A percentile compares a stretch with the other conserved stretches of the same genome.
These are phyloP conservation scores for Starmerella etchellsii DNA, from an alignment of 805 yeast species.

Conservation along the genomic window DNA sequence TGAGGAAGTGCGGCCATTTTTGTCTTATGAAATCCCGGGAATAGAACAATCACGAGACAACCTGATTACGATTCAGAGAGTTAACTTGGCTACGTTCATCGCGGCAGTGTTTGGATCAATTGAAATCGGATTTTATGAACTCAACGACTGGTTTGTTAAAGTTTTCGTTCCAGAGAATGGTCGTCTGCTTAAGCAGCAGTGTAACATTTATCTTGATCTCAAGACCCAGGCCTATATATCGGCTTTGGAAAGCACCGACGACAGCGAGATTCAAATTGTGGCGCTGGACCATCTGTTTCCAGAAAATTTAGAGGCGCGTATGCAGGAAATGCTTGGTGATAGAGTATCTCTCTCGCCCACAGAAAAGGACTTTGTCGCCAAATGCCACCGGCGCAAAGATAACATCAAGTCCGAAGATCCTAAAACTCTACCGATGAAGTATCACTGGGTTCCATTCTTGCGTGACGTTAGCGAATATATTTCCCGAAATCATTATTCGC, in stretches of 20 bases:
- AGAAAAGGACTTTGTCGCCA: constrained; percentile 63
- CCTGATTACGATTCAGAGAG: constrained; percentile 59
- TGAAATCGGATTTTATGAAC: constrained; percentile 74
- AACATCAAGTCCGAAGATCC: constrained; percentile 36
- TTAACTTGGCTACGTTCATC: constrained; percentile 75
- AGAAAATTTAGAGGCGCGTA: constrained; percentile 36
- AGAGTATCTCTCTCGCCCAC: constrained; percentile 44
- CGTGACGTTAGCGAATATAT: constrained; percentile 69
- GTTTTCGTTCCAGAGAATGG: constrained; percentile 68
- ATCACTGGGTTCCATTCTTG: constrained; percentile 77
- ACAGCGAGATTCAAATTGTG: constrained; percentile 47
- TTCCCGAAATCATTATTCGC: constrained; percentile 35
- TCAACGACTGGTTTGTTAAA: constrained; percentile 73
- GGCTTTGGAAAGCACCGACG: constrained; percentile 42
- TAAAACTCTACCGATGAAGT: constrained; percentile 49
- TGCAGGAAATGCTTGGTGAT: constrained; percentile 22
- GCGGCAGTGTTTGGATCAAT: constrained; percentile 76
- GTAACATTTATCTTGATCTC: constrained; percentile 65
- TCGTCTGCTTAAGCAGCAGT: constrained; percentile 65
- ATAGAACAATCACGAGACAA: constrained; percentile 23
- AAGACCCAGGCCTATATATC: constrained; percentile 94
- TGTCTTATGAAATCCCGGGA: constrained; percentile 12
- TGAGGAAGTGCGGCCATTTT: constrained; percentile 16
- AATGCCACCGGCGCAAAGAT: constrained; percentile 61
- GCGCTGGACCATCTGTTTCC: constrained; percentile 71